A percentile compares a stretch with the other conserved stretches of the same genome.
phyloP scores from a whole-genome alignment of 805 yeast genomes.

The Candida piceae region DNA sequence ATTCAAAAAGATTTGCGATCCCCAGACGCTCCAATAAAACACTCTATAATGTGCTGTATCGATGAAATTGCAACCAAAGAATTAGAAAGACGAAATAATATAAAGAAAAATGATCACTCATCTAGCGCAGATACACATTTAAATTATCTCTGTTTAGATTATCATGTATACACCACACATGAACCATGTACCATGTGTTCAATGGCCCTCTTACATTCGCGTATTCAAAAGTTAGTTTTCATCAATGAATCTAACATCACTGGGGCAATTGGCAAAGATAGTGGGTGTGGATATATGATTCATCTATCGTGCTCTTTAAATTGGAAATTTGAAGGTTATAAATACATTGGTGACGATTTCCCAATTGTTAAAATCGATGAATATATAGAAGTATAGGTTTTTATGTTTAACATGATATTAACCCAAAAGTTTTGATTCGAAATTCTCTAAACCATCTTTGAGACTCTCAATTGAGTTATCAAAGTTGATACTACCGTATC shows the following conservation, averaged over 20 bases:
- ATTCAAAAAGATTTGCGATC: constrained; percentile 36
- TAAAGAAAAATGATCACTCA: too few species aligned
- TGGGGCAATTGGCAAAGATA: constrained; percentile 49
- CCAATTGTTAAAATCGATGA: constrained; percentile 19
- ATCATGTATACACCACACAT: constrained; percentile 81
- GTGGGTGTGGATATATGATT: constrained; percentile 67
- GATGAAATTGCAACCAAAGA: constrained; percentile 57
- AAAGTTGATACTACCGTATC: constrained; percentile 21
- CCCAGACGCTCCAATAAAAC: constrained; percentile 51
- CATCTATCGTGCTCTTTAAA: constrained; percentile 74
- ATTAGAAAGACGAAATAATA: constrained; percentile 33
- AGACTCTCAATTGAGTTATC: constrained; percentile 12
- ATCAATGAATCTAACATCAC: constrained; percentile 42
- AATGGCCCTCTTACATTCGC: constrained; percentile 92
- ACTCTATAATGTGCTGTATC: constrained; percentile 73
- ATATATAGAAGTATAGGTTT: constrained; percentile 17
- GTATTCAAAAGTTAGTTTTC: constrained; percentile 67
- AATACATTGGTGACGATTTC: constrained; percentile 12
- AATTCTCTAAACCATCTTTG: too few species aligned
- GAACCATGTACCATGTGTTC: constrained; percentile 97
- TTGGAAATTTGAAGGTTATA: constrained; percentile 66
- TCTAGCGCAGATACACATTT: too few species aligned
- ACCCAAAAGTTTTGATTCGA: too few species aligned
- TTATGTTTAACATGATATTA: too few species aligned
- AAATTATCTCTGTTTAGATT: constrained; percentile 68